A percentile compares a stretch with the other conserved stretches of the same genome.
Conservation (phyloP, 1,139 yeast species). For the Lodderomyces oxycetoniae region DNA sequence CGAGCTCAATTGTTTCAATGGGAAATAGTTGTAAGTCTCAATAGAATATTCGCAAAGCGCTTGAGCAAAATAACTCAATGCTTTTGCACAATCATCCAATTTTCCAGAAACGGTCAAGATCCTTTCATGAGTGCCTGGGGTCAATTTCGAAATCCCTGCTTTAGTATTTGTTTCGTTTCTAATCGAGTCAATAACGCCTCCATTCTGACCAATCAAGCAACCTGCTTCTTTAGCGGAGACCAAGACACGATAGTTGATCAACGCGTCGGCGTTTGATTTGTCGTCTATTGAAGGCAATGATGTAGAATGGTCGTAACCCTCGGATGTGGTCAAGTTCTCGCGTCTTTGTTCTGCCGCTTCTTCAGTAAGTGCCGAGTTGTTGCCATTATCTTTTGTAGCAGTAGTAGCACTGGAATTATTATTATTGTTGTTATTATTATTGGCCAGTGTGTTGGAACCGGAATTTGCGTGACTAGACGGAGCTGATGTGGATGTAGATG, state of each 20-base stretch:
- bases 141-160: slow-evolving; percentile 84
- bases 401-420: slow-evolving; percentile 1
- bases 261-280: slow-evolving; percentile 29
- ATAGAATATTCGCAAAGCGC: slow-evolving; percentile 46
- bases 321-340: slow-evolving; percentile 2
- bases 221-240: slow-evolving; percentile 90
- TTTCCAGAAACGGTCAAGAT: slow-evolving; percentile 78
- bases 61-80: slow-evolving; percentile 67
- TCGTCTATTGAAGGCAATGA: slow-evolving; percentile 30
- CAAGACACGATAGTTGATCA: slow-evolving; percentile 60
- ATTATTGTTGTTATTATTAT: slow-evolving; percentile 1
- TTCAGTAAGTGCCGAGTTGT: slow-evolving; percentile 1
- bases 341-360: slow-evolving; percentile 1
- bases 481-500: slow-evolving; percentile 1
- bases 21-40: slow-evolving; percentile 51
- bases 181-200: slow-evolving; percentile 72
- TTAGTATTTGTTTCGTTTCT: slow-evolving; percentile 76
- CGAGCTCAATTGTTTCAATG: slow-evolving; percentile 55
- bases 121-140: slow-evolving; percentile 79
- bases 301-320: slow-evolving; percentile 14
- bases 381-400: not conserved
- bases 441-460: slow-evolving; percentile 2
- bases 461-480: not conserved
- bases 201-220: slow-evolving; percentile 83
- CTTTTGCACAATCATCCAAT: slow-evolving; percentile 68